Evolutionary conservation across 306 rosid species (phyloP), one percentile per base, ranked within the genome.

Genomic region (Calophaca sinica): DNA sequence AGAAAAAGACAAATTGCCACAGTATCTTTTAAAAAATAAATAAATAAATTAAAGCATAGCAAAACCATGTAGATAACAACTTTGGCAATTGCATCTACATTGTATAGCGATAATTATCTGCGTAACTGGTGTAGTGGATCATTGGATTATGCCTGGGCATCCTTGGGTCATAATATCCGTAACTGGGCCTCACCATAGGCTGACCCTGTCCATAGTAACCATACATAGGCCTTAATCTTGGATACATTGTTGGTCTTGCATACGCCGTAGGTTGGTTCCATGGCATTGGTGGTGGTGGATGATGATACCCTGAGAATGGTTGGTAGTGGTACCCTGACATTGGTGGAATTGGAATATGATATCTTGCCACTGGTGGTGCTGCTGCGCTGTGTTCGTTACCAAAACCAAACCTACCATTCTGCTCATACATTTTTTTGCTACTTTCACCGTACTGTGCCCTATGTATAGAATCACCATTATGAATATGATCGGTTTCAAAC

Each of bases 141-240:
- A 20, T 20, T 0, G 26, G 26, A 20, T 20, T 20, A 1, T 20
- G 1, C 26, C 1, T 20, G 26, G 26, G 26, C 26, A 20, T 0
- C 26, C 26, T 20, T 20, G 26, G 26, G 26, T 20, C 26, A 20
- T 20, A 1, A 20, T 20, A 20, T 20, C 26, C 26, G 26, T 71
- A 10, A 11, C 28, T 20, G 0, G 66, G 62, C 26, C 45, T 5
- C 26, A 20, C 1, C 7, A 2, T 0, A 11, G 70, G 41, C 4
- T 52, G 82, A 52, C 26, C 71, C 20, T 3, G 9, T n/a, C 61
- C 60, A 62, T 62, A 35, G 64, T 52, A 70, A 32, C 57, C 71
- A 42, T 51, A 11, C 2, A 2, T 3, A 29, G 72, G 69, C 20
- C 6, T 11, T 67, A 62, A 5, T 46, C 60, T 15, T 5, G 39